Percentiles rank a stretch among this genome's conserved stretches.
Evolutionary conservation across 768 basidiomycete genomes (phyloP).

Genomic region (Serendipita sp.): DNA sequence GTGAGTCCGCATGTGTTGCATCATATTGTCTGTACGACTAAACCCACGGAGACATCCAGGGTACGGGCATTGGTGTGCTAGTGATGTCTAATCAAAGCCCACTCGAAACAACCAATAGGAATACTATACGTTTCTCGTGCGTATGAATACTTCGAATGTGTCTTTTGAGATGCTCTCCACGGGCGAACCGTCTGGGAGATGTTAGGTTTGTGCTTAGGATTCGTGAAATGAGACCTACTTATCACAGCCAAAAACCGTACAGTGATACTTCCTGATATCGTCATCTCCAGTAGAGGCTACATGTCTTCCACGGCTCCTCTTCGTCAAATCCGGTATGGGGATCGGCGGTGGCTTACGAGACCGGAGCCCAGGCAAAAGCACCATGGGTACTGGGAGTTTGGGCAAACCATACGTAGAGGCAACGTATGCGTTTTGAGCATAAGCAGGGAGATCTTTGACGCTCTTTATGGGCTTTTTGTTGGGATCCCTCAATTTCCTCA

Average conservation of each 20-base stretch:
- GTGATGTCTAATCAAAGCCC: constrained; percentile 11
- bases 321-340: constrained; percentile 16
- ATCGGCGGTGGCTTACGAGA: constrained; percentile 13
- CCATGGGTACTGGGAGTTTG: background rate
- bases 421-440: constrained; percentile 1
- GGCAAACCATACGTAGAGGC: background rate
- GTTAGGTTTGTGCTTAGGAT: background rate
- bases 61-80: constrained; percentile 59
- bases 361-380: constrained; percentile 1
- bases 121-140: constrained; percentile 69
- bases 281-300: constrained; percentile 13
- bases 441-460: background rate
- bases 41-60: constrained; percentile 54
- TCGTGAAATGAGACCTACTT: background rate
- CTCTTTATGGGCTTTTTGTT: background rate
- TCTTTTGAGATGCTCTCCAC: constrained; percentile 80
- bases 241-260: constrained; percentile 5
- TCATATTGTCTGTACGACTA: constrained; percentile 63
- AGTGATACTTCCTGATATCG: background rate
- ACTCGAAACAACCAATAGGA: constrained; percentile 10
- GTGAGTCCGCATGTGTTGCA: constrained; percentile 64
- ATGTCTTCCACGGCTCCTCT: constrained; percentile 17
- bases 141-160: constrained; percentile 82
- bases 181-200: constrained; percentile 40
- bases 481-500: background rate